Conservation (phyloP, 2,329 filamentous ascomycete genomes). For the Exophiala bonariae region DNA sequence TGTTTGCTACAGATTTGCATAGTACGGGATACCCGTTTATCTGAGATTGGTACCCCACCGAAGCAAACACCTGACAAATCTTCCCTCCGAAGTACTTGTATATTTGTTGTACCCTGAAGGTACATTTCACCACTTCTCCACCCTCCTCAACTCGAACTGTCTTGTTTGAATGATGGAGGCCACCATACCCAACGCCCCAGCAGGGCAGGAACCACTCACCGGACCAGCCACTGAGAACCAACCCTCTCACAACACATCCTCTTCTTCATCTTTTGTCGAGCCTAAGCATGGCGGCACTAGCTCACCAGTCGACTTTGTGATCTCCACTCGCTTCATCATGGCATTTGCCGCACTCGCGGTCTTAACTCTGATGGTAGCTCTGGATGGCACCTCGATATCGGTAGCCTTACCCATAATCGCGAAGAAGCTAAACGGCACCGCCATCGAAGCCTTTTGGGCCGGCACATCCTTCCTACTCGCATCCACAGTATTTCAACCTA, state of each 20-base stretch:
- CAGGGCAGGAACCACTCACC: too few species aligned
- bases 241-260: constrained; percentile 1
- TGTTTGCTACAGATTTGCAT: too few species aligned
- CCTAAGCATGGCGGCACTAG: constrained; percentile 5
- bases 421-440: constrained; percentile 51
- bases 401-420: constrained; percentile 57
- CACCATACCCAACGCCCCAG: too few species aligned
- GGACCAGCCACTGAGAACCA: neutral
- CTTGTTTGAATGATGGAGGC: too few species aligned
- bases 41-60: too few species aligned
- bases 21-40: too few species aligned
- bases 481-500: constrained; percentile 59
- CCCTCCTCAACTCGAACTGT: too few species aligned
- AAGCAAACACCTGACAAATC: too few species aligned
- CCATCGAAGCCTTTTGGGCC: constrained; percentile 68
- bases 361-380: constrained; percentile 61
- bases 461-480: constrained; percentile 70
- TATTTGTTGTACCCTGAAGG: too few species aligned
- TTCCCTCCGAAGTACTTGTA: too few species aligned
- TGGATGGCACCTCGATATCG: constrained; percentile 66
- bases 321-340: constrained; percentile 39
- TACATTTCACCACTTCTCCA: too few species aligned
- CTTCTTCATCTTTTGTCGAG: constrained; percentile 13
- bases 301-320: constrained; percentile 16
- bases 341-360: constrained; percentile 55